Percentiles rank a stretch among this genome's conserved stretches.
These are phyloP conservation scores for Selaginella tamariscina DNA, from an alignment of 75 land plant genomes.

Conservation along the genomic window DNA sequence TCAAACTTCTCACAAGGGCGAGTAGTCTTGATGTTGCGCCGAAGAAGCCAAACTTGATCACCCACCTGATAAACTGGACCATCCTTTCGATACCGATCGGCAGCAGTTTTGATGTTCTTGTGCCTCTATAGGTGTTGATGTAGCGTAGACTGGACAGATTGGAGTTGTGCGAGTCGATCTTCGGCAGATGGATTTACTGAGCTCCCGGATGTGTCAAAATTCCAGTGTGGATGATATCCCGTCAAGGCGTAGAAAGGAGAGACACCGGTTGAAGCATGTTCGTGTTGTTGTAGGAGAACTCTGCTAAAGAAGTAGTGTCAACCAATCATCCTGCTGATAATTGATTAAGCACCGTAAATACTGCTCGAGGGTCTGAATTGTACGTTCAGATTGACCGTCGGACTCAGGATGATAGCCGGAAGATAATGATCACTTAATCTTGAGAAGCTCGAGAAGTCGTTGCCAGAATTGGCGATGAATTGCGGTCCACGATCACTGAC, in stretches of 20 bases:
- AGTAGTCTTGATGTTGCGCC: slow-evolving; percentile 9
- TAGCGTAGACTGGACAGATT: background rate
- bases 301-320: background rate
- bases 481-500: background rate
- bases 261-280: slow-evolving; percentile 3
- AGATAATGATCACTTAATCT: slow-evolving; percentile 8
- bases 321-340: slow-evolving; percentile 13
- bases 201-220: background rate
- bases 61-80: slow-evolving; percentile 14
- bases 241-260: slow-evolving; percentile 4
- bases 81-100: slow-evolving; percentile 10
- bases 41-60: slow-evolving; percentile 18
- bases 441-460: slow-evolving; percentile 4
- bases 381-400: slow-evolving; percentile 11
- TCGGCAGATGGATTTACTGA: slow-evolving; percentile 7
- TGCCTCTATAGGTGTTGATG: background rate
- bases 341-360: slow-evolving; percentile 12
- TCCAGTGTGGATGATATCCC: slow-evolving; percentile 6
- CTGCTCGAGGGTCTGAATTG: slow-evolving; percentile 11
- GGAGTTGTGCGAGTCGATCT: background rate
- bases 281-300: slow-evolving; percentile 9
- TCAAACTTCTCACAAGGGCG: slow-evolving; percentile 16
- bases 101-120: background rate
- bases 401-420: slow-evolving; percentile 11
- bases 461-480: slow-evolving; percentile 5